phyloP scores from a whole-genome alignment of 2,329 filamentous ascomycete species.

The Arthroderma sp. region DNA sequence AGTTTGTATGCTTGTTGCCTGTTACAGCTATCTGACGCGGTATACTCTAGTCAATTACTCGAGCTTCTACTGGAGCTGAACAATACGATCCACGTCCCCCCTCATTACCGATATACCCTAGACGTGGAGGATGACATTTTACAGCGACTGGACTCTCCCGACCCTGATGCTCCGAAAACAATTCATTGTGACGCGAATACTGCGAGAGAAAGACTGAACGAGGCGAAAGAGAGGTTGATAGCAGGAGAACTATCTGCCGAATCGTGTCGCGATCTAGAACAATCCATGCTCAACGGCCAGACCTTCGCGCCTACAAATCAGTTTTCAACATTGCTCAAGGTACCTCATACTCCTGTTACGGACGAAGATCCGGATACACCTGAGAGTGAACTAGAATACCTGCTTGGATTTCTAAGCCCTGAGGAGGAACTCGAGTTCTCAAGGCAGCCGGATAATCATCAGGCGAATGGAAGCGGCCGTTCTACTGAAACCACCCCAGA shows the following conservation, averaged over 20 bases:
- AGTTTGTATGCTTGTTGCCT: background rate
- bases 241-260: slow-evolving; percentile 23
- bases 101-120: slow-evolving; percentile 62
- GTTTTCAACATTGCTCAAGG: slow-evolving; percentile 17
- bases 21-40: slow-evolving; percentile 8
- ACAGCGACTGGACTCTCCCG: slow-evolving; percentile 32
- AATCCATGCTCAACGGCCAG: slow-evolving; percentile 23
- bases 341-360: slow-evolving; percentile 18
- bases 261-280: slow-evolving; percentile 27
- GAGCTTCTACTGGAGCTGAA: slow-evolving; percentile 87
- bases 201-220: slow-evolving; percentile 24
- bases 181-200: slow-evolving; percentile 19
- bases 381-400: slow-evolving; percentile 17
- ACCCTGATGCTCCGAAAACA: slow-evolving; percentile 18
- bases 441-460: slow-evolving; percentile 14
- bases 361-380: slow-evolving; percentile 11
- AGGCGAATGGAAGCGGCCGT: slow-evolving; percentile 36
- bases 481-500: slow-evolving; percentile 19
- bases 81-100: slow-evolving; percentile 62
- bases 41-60: slow-evolving; percentile 59
- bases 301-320: slow-evolving; percentile 28
- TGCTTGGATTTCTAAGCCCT: slow-evolving; percentile 31
- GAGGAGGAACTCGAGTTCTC: slow-evolving; percentile 33
- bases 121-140: slow-evolving; percentile 24
- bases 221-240: slow-evolving; percentile 26